Evolutionary conservation across 1,139 yeast species (phyloP), one percentile per base, ranked within the genome.

Genomic region (Eremothecium cymbalariae): DNA sequence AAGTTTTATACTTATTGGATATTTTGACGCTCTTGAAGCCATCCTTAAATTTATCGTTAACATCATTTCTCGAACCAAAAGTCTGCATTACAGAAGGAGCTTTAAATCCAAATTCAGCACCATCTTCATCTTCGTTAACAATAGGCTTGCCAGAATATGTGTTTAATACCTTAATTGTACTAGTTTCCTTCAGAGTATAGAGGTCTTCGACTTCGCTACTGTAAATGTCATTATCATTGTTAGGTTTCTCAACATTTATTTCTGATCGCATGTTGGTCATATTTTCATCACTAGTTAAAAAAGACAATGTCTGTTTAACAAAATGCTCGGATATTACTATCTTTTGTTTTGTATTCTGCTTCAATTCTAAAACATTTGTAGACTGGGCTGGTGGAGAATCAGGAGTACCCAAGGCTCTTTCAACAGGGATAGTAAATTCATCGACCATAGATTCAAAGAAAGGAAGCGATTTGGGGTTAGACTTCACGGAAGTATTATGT

Each of bases 391-490:
- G 43, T 32, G 47, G 41, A 8, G 38, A 40, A 11, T 45, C 51
- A 18, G 46, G 52, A 23, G 42, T 44, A 1, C 38, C 38, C 27
- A 28, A 36, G 18, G 33, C 26, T 7, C 32, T 42, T 8, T 38
- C 52, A 31, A 46, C 42, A 11, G 44, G 33, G 15, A 41, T 48
- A 18, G 32, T 39, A 19, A 36, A 47, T 28, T 58, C 66, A 36
- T 77, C 88, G 26, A 80, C 72, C 46, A 82, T 78, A 16, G 83
- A 70, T 18, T 74, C 75, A 49, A 80, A 78, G 51, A 85, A 85
- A 0, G 95, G 88, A 44, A 71, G 68, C 2, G 85, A 69, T 49
- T 72, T 81, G 13, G 77, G 76, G 47, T 70, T 70, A 17, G 62
- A 61, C 2, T 70, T 65, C 38, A 76, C 57, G 30, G 64, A 67